Base-by-base conservation (phyloP, 83 land plant genomes). In the Diphasiastrum complanatum region DNA sequence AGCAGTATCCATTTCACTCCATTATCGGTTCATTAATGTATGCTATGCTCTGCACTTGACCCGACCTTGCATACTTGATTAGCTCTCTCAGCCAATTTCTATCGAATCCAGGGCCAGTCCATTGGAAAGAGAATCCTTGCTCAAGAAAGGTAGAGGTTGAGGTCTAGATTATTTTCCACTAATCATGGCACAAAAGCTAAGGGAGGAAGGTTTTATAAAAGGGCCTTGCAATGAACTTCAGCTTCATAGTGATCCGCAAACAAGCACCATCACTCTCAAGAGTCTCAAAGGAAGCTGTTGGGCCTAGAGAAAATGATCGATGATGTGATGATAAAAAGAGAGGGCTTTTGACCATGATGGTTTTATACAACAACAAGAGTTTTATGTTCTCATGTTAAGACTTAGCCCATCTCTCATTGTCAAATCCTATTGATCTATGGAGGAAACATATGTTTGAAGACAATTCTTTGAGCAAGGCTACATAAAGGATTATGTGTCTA, bases 151-250 rank as follows among this genome's bases (percentile, higher is more conserved):
- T n/a, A n/a, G n/a, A n/a, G n/a, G n/a, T n/a, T n/a, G n/a, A n/a
- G n/a, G n/a, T n/a, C 18, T 85, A 67, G 60, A 77, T 43, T 86
- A 84, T 47, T 78, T 43, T 30, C 48, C 81, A 20, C 88, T 85
- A 0, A 32, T 70, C 5, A 84, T 84, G 88, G 85, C 81, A 20
- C 75, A 72, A 77, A 68, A 60, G 34, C 47, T 84, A 55, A 82
- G 85, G 6, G 70, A 70, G 4, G 67, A 73, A 12, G 88, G 79
- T 56, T 76, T 84, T 24, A 72, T 84, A 79, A 55, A 43, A 34
- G 88, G n/a, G 82, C 75, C 81, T 11, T 72, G 73, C 64, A 81
- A 78, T 10, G 88, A 85, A 41, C 81, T 84, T 45, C 54, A 51
- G 30, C 67, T 75, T 57, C 52, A 81, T 46, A 67, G 71, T 56